Evolutionary conservation across 2,329 filamentous ascomycete genomes (phyloP).

Genomic region (Fusarium kyushuense): DNA sequence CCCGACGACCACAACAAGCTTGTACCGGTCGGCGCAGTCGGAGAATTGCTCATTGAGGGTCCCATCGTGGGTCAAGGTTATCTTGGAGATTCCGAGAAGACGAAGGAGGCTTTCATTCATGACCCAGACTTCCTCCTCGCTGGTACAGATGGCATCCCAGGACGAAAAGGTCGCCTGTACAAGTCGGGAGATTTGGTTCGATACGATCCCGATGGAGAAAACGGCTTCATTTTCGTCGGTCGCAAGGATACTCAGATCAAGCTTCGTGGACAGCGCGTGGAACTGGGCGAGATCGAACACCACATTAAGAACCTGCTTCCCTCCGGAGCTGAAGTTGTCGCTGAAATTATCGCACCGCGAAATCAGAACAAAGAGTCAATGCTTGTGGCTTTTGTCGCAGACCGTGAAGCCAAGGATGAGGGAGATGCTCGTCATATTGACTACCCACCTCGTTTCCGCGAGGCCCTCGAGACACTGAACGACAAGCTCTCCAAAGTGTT

Average conservation of each 20-base stretch:
- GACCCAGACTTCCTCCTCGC: slow-evolving; percentile 65
- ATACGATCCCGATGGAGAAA: slow-evolving; percentile 65
- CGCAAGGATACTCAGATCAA: slow-evolving; percentile 78
- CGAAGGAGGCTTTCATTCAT: slow-evolving; percentile 67
- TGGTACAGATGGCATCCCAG: slow-evolving; percentile 52
- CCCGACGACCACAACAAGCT: slow-evolving; percentile 60
- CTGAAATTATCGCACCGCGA: slow-evolving; percentile 61
- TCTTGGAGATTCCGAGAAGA: slow-evolving; percentile 68
- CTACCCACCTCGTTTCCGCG: slow-evolving; percentile 36
- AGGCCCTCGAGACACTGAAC: slow-evolving; percentile 33
- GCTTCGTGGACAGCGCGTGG: slow-evolving; percentile 73
- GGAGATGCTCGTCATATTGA: slow-evolving; percentile 38
- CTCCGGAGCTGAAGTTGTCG: slow-evolving; percentile 56
- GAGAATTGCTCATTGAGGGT: slow-evolving; percentile 67
- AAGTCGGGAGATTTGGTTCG: slow-evolving; percentile 71
- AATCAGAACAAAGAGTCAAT: slow-evolving; percentile 50
- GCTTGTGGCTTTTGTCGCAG: slow-evolving; percentile 44
- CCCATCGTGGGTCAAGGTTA: slow-evolving; percentile 74
- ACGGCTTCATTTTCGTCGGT: slow-evolving; percentile 68
- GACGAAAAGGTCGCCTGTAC: slow-evolving; percentile 63
- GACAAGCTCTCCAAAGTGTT: slow-evolving; percentile 41
- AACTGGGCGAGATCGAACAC: slow-evolving; percentile 67
- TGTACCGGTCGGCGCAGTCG: slow-evolving; percentile 61
- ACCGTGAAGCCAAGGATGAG: slow-evolving; percentile 34
- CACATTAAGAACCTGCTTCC: slow-evolving; percentile 59